These are phyloP conservation scores for Mycosphaerella sp. DNA, from an alignment of 2,329 filamentous ascomycete species.

Conservation along the genomic window DNA sequence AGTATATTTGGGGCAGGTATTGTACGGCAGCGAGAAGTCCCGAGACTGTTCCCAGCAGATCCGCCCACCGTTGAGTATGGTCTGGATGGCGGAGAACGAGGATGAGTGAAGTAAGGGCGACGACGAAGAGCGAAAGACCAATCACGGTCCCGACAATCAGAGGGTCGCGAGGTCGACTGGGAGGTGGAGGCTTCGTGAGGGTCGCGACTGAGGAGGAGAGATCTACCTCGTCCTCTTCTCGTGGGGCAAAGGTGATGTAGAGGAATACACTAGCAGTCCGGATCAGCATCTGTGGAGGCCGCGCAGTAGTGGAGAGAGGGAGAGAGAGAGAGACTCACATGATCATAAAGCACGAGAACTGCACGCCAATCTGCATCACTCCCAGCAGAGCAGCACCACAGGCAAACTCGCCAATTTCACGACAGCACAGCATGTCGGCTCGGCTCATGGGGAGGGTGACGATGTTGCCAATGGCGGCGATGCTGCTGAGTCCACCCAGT, in stretches of 20 bases:
- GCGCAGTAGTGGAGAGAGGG: too few relatives aligned
- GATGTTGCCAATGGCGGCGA: constrained; percentile 86
- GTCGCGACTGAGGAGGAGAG: constrained; percentile 31
- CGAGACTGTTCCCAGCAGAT: constrained; percentile 72
- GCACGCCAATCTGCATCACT: constrained; percentile 81
- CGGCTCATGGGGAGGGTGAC: constrained; percentile 77
- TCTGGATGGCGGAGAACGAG: constrained; percentile 59
- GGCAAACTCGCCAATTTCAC: constrained; percentile 69
- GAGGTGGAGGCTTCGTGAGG: constrained; percentile 48
- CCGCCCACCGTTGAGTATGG: constrained; percentile 71
- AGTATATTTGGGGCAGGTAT: constrained; percentile 93
- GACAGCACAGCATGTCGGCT: constrained; percentile 79
- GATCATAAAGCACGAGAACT: constrained; percentile 85
- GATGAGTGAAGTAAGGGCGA: constrained; percentile 58
- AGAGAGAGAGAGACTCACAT: constrained; percentile 56
- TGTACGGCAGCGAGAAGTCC: constrained; percentile 76
- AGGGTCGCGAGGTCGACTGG: constrained; percentile 65
- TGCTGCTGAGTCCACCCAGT: constrained; percentile 81
- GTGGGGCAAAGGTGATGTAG: constrained; percentile 89
- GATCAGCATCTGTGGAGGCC: too few relatives aligned
- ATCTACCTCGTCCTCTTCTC: constrained; percentile 25
- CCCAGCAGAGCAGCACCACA: constrained; percentile 82
- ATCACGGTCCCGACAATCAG: constrained; percentile 66
- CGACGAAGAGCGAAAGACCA: constrained; percentile 66
- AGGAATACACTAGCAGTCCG: constrained; percentile 62